Base-by-base conservation (phyloP, 805 yeast genomes). In the Metschnikowia noctiluminum region DNA sequence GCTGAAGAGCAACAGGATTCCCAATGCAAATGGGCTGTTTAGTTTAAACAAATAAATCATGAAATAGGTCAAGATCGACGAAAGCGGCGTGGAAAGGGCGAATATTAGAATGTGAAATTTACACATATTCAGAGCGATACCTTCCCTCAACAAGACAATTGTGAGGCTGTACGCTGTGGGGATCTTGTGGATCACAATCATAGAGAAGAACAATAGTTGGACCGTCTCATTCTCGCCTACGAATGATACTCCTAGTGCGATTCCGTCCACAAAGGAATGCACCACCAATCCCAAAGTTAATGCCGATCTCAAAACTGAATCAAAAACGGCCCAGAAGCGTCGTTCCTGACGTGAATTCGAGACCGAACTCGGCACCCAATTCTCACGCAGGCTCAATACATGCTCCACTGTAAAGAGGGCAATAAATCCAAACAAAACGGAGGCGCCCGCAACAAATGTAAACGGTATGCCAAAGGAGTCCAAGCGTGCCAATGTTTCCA, bases 111-210 rank as follows among this genome's bases (percentile, higher is more conserved):
- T 56, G 56, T 84, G 85, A 27, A 74, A 62, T 43, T 71, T 54
- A 21, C 80, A 68, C 27, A 64, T 53, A 21, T 56, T 42, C 32
- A 57, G 48, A 31, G 69, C 41, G 2, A 74, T 49, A 5, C 73
- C 70, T 34, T 68, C 66, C 30, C 70, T 64, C 10, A 79, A 56
- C 30, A 87, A 68, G 13, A 85, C 70, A 1, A 87, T 74, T 5
- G 79, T 63, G 38, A 87, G 70, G 37, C 90, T 85, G 62, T 87
- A 83, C 6, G 89, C 75, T 0, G 92, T 84, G 0, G 94, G 94
- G 6, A 86, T 69, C 62, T 87, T 87, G 69, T 87, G 94, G 31
- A 84, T 59, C 50, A 86, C 71, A 28, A 87, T 78, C 11, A 88
- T 83, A 11, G 82, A 43, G 41, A 84, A 77, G 43, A 87, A 79